Evolutionary conservation across 345 rosid genomes (phyloP), one percentile per base, ranked within the genome.

Genomic region (Hibiscus tridactylites): DNA sequence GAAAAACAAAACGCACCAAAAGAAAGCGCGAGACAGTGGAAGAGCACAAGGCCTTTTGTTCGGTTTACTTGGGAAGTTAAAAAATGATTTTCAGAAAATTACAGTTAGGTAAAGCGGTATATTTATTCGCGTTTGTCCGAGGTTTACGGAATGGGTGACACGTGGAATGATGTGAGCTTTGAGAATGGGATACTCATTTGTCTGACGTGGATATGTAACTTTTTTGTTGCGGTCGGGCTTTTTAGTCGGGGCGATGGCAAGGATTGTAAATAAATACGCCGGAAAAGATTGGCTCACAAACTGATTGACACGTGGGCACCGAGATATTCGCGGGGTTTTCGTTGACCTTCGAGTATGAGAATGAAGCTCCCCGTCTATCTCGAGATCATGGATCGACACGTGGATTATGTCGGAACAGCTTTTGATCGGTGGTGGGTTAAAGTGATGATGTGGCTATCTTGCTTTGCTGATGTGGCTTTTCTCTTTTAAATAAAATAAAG

Each of bases 181-280:
- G 65, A 64, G 28, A 52, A 71, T 35, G 17, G 42, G 77, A 64
- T 74, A 52, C 44, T 47, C n/a, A 1, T 52, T 12, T 52, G 76
- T 72, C 53, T 39, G 76, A 60, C 6, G 37, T 54, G 78, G 79
- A 72, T 10, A 72, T 52, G 60, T 57, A 54, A 31, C 6, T 39
- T 46, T 46, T 46, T 57, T 7, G 8, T 24, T 24, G 61, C 65
- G 83, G 85, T 65, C 80, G 39, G 61, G 76, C 87, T 33, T 73
- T 60, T 49, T 68, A 53, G 16, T 77, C 83, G 85, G 88, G 76
- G 31, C 2, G 74, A 78, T 76, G 83, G 78, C 79, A 62, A 6
- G 56, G 39, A 5, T 1, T 13, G 74, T 72, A 73, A 79, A 61
- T 72, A 75, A 61, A 39, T 39, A 39, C 44, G n/a, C 12, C 44